These are phyloP conservation scores for Alternaria metachromatica DNA, from an alignment of 2,329 filamentous ascomycete genomes.

Conservation along the genomic window DNA sequence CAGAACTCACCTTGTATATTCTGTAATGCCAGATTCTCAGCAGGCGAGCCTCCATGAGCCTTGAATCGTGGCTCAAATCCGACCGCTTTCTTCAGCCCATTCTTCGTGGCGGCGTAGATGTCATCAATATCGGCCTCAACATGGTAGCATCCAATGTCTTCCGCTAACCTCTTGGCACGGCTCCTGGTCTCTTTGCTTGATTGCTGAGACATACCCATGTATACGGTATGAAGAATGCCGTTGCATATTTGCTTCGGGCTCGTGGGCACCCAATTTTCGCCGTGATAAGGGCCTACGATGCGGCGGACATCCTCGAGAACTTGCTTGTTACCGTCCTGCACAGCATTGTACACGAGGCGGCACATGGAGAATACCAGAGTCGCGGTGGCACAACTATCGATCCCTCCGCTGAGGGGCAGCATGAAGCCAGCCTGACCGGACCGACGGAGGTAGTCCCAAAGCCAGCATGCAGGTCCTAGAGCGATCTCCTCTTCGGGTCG, in stretches of 20 bases:
- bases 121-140: slow-evolving; percentile 64
- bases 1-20: slow-evolving; percentile 46
- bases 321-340: slow-evolving; percentile 58
- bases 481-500: slow-evolving; percentile 69
- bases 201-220: slow-evolving; percentile 33
- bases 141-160: slow-evolving; percentile 74
- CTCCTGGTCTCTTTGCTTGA: slow-evolving; percentile 71
- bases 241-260: slow-evolving; percentile 67
- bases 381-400: slow-evolving; percentile 59
- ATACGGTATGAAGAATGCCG: slow-evolving; percentile 62
- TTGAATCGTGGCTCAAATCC: slow-evolving; percentile 68
- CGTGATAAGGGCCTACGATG: slow-evolving; percentile 59
- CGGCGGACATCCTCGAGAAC: slow-evolving; percentile 62
- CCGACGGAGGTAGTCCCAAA: slow-evolving; percentile 69
- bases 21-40: slow-evolving; percentile 58
- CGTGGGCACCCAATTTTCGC: slow-evolving; percentile 58
- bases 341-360: slow-evolving; percentile 61
- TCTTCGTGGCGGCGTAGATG: slow-evolving; percentile 66
- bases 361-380: slow-evolving; percentile 55
- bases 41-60: slow-evolving; percentile 66
- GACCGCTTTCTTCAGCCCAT: too few relatives aligned
- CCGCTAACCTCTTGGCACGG: slow-evolving; percentile 67
- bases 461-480: slow-evolving; percentile 68
- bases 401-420: slow-evolving; percentile 65
- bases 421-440: slow-evolving; percentile 62